These are phyloP conservation scores for Punica granatum DNA, from an alignment of 345 rosid species.

Conservation along the genomic window DNA sequence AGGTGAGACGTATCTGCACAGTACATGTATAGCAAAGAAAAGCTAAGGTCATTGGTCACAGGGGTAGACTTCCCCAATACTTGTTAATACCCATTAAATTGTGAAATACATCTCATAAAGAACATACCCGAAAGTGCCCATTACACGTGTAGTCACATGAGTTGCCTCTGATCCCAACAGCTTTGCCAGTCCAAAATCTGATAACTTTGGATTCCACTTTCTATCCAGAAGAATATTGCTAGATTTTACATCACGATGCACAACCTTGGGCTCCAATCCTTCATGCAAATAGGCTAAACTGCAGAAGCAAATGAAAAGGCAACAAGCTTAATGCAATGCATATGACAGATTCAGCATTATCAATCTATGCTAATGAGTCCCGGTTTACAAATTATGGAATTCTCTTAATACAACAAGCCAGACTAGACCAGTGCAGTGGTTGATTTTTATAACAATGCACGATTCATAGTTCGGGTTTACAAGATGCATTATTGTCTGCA, in stretches of 20 bases:
- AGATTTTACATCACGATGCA: constrained; percentile 91
- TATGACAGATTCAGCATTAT: neutral
- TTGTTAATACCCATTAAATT: neutral
- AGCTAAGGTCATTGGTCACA: neutral
- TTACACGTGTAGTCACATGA: constrained; percentile 91
- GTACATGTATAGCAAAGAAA: neutral
- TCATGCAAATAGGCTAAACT: constrained; percentile 92
- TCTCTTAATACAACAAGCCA: neutral
- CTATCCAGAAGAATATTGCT: constrained; percentile 80
- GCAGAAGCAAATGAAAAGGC: constrained; percentile 16
- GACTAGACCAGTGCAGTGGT: neutral
- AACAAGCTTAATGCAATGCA: neutral
- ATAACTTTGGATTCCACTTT: constrained; percentile 80
- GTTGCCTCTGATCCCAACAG: constrained; percentile 76
- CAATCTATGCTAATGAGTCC: neutral
- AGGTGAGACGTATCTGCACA: constrained; percentile 78
- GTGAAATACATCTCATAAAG: constrained; percentile 3
- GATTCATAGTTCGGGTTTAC: neutral
- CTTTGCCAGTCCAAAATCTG: constrained; percentile 93
- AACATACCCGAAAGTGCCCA: constrained; percentile 92
- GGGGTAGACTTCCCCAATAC: neutral
- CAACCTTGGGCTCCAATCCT: constrained; percentile 95
- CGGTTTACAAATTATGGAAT: neutral
- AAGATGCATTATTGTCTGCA: neutral
- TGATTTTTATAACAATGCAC: neutral